Base-by-base conservation (phyloP, 768 basidiomycete species). In the Kwoniella europaea region DNA sequence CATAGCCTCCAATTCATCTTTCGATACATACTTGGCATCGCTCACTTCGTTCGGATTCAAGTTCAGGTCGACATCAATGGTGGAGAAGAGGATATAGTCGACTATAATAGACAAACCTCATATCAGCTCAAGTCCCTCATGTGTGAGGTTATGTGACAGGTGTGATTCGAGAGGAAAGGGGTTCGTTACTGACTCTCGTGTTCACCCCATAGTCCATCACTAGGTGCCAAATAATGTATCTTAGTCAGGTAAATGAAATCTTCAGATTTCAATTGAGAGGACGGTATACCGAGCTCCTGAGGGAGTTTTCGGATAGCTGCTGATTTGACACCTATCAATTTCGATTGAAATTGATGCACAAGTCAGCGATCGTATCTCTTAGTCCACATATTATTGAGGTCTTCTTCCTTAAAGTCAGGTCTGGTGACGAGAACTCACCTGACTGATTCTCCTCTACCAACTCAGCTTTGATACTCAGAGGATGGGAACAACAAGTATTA, bases 401-500 rank as follows among this genome's bases (percentile, higher is more conserved):
- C 16, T 58, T 16, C 57, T 16, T 58, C 57, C 15, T 27, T 4
- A 58, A 16, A 5, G 9, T 52, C 1, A 15, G 63, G 35, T n/a
- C n/a, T n/a, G 20, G 20, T 10, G 15, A 41, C 3, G 29, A 56
- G 61, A 16, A 73, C 84, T 69, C 57, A 83, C 86, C 86, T 20
- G 82, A 74, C 82, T 97, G 92, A 44, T 89, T 88, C 85, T 94
- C 91, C 74, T 89, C 88, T 71, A 90, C 91, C 74, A 94, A 92
- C 85, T 98, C 97, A 76, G 92, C 90, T 42, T 71, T 76, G 63
- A 82, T 82, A 52, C 79, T 80, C 61, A 99, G 87, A 18, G 96
- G 96, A 82, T 99, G 96, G 24, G 93, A 94, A 85, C 96, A 99
- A 83, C 97, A 99, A 9, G 97, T 98, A 85, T 99, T 99, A 42